Base-by-base conservation (phyloP, 352 stramenopile species). In the Hyaloperonospora arabidopsidis region DNA sequence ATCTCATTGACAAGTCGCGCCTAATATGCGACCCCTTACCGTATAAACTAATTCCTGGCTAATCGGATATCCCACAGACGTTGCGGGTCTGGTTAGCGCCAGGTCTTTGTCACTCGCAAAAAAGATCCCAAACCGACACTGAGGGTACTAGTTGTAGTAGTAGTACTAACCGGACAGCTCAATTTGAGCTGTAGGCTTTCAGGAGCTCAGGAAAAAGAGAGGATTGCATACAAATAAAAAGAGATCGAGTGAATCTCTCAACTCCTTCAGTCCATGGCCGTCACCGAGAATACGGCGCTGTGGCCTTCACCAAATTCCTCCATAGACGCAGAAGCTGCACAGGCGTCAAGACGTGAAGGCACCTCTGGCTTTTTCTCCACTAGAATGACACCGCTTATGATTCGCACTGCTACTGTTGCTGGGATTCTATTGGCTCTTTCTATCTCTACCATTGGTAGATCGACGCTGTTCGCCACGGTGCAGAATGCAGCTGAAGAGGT, bases 281-380 rank as follows among this genome's bases (percentile, higher is more conserved):
- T 80, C 66, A 64, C 84, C 61, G 76, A 86, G 52, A 45, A 21
- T 40, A 84, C 73, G 53, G 69, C 73, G 38, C 62, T 86, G 49
- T 68, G 65, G 45, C 68, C 58, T 47, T 61, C 60, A 34, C 45
- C 47, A 21, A 57, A 59, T 15, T 54, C 58, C 21, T 57, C 61
- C 35, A 50, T 64, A 41, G 45, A 28, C 15, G 36, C 17, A 19
- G 51, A 29, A 14, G 17, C 35, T 25, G n/a, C 44, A 17, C 52
- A 41, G 5, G 3, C 38, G 12, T 14, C 46, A 0, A 56, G 50
- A 57, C 54, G 45, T 35, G 18, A 15, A 8, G 45, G 48, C 19
- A 40, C 39, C 7, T 1, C 17, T 6, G 19, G 28, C 2, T 1
- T 58, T 2, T 23, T 57, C 5, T 15, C 57, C 15, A 28, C 29